These are phyloP conservation scores for Gamsiella multidivaricata DNA, from an alignment of 192 early-diverging fungal species.

Conservation along the genomic window DNA sequence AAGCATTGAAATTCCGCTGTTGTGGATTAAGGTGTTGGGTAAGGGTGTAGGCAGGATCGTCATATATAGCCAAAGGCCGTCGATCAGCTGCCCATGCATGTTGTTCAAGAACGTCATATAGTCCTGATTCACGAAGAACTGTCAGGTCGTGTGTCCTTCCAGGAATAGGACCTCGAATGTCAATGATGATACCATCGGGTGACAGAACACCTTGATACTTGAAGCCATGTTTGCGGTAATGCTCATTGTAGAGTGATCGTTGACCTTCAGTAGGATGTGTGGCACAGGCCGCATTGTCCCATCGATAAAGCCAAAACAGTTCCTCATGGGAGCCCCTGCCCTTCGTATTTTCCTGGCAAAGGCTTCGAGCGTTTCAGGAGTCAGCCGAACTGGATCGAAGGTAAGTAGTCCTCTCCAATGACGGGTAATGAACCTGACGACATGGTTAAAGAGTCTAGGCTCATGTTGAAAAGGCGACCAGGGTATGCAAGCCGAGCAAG, in stretches of 20 bases:
- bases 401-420: not conserved
- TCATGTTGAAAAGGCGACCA: not conserved
- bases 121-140: not conserved
- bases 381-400: not conserved
- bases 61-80: not conserved
- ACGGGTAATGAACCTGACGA: not conserved
- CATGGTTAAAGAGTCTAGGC: not conserved
- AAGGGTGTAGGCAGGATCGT: not conserved
- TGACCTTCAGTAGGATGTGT: not conserved
- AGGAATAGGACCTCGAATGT: not conserved
- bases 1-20: not conserved
- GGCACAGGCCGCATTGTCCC: not conserved
- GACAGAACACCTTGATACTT: not conserved
- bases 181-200: not conserved
- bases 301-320: not conserved
- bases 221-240: not conserved
- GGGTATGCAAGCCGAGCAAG: constrained; percentile 1
- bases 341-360: not conserved
- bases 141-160: not conserved
- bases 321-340: not conserved
- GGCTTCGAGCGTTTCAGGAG: not conserved
- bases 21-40: not conserved
- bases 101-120: not conserved
- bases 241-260: not conserved
- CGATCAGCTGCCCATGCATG: not conserved